These are phyloP conservation scores for Cladosporium sp. DNA, from an alignment of 2,329 filamentous ascomycete species.

Conservation along the genomic window DNA sequence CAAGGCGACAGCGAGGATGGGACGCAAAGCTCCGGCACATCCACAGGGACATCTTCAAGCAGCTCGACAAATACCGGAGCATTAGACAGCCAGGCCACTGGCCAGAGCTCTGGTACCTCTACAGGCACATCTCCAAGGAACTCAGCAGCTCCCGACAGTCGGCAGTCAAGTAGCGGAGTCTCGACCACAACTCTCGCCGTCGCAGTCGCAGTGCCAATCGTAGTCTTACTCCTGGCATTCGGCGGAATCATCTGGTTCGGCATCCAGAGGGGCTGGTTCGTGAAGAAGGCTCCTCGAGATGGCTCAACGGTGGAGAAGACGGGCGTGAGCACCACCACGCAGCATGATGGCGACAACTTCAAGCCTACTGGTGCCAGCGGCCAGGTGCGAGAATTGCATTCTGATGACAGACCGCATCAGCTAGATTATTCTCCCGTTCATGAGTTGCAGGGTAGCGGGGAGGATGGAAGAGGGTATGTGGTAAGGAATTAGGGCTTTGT, in stretches of 20 bases:
- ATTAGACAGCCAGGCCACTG: no score
- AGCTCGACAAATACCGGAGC: background rate
- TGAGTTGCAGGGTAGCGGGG: constrained; percentile 4
- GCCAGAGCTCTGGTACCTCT: background rate
- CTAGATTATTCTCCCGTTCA: constrained; percentile 5
- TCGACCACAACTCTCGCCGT: constrained; percentile 19
- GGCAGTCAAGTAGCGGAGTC: background rate
- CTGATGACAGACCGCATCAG: constrained; percentile 8
- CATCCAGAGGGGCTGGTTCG: constrained; percentile 17
- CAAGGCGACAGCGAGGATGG: background rate
- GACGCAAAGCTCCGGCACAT: background rate
- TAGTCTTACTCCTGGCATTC: constrained; percentile 16
- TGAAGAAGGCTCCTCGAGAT: constrained; percentile 3
- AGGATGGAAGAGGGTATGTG: background rate
- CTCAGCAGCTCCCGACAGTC: background rate
- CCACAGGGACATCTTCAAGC: background rate
- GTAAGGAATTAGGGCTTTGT: background rate
- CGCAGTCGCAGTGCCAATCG: constrained; percentile 16
- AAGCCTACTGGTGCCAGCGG: background rate
- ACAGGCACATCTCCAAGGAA: background rate
- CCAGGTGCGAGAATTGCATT: constrained; percentile 5
- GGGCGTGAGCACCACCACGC: background rate
- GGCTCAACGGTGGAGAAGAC: background rate
- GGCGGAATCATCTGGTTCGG: constrained; percentile 17
- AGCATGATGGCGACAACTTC: background rate